phyloP scores from a whole-genome alignment of 2,329 filamentous ascomycete genomes.

The Colletotrichum tofieldiae region DNA sequence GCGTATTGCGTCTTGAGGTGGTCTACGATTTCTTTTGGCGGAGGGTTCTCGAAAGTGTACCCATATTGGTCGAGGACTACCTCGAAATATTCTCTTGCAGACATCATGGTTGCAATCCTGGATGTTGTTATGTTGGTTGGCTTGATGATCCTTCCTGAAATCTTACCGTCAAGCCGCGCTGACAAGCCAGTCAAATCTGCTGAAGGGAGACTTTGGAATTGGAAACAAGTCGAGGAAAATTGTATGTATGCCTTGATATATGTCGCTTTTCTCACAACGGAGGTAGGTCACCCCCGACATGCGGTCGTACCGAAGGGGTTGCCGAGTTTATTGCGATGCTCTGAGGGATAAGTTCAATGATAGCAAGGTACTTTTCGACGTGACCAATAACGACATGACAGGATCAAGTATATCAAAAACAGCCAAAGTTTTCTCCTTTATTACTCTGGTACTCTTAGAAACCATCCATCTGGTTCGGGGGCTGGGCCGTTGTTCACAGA shows the following conservation, averaged over 20 bases:
- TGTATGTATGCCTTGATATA: neutral
- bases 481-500: neutral
- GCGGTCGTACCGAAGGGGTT: neutral
- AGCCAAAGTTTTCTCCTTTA: neutral
- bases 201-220: too few relatives aligned
- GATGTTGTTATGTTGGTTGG: neutral
- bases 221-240: neutral
- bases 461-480: neutral
- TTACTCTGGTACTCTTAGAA: neutral
- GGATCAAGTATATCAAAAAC: neutral
- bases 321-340: neutral
- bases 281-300: neutral
- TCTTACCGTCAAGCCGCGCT: neutral
- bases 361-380: neutral
- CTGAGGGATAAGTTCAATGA: too few relatives aligned
- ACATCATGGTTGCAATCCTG: neutral
- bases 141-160: neutral
- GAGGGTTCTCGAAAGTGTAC: conserved; percentile 13
- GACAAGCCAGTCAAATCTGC: neutral
- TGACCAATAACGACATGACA: neutral
- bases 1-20: conserved; percentile 1
- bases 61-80: neutral
- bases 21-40: conserved; percentile 1
- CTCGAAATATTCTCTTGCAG: neutral
- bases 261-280: too few relatives aligned